Conservation (phyloP, 2,329 filamentous ascomycete species). For the Penicillium glabrum region DNA sequence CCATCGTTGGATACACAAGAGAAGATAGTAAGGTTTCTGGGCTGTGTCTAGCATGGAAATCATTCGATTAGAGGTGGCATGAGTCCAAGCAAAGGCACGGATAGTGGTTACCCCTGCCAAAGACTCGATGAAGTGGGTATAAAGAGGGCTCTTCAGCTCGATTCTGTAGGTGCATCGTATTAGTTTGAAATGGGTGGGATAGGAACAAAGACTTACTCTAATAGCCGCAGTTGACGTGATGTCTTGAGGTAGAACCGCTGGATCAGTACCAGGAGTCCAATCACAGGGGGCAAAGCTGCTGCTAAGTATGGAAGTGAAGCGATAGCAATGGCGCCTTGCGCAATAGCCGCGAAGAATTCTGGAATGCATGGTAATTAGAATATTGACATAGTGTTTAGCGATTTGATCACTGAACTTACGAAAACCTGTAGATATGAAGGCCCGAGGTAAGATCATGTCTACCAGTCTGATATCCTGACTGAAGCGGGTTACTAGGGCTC, state of each 20-base stretch:
- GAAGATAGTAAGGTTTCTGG: conserved; percentile 48
- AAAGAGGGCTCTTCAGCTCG: conserved; percentile 19
- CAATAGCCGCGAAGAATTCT: background rate
- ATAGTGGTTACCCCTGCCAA: conserved; percentile 15
- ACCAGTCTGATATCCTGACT: background rate
- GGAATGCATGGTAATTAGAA: background rate
- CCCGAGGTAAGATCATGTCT: background rate
- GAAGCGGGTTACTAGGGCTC: background rate
- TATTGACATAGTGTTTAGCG: background rate
- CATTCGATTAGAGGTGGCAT: conserved; percentile 1
- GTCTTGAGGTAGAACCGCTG: conserved; percentile 20
- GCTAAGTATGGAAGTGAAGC: conserved; percentile 15
- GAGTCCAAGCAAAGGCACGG: conserved; percentile 15
- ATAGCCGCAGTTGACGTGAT: conserved; percentile 17
- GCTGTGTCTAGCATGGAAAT: conserved; percentile 37
- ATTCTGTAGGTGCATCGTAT: conserved; percentile 6
- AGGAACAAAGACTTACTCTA: conserved; percentile 3
- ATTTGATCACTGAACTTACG: background rate
- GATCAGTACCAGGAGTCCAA: conserved; percentile 10
- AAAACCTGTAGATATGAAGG: background rate
- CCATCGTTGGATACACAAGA: conserved; percentile 49
- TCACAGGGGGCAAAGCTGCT: conserved; percentile 8
- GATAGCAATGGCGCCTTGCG: conserved; percentile 9
- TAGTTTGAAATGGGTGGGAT: background rate
- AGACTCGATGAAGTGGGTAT: conserved; percentile 20